phyloP scores from a whole-genome alignment of 2,329 filamentous ascomycete genomes.

The Chaetomium strumarium region DNA sequence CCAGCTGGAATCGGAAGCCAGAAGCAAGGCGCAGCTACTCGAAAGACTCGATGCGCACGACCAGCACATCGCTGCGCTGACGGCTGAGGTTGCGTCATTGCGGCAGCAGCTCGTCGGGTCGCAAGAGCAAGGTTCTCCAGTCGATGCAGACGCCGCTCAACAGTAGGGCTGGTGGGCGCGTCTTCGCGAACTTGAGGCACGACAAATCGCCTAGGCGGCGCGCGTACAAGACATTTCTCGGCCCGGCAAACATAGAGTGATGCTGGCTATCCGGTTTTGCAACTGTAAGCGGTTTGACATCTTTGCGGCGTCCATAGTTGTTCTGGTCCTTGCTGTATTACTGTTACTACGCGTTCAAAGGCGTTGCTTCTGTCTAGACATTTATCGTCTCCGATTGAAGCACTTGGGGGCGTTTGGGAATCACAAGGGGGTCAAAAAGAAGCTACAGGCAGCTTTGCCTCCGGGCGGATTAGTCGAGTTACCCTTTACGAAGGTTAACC shows the following conservation, averaged over 20 bases:
- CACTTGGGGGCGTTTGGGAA: too few species aligned
- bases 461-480: background rate
- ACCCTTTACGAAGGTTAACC: background rate
- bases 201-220: too few species aligned
- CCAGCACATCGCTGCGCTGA: conserved; percentile 20
- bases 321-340: too few species aligned
- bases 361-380: too few species aligned
- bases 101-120: conserved; percentile 16
- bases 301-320: too few species aligned
- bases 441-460: too few species aligned
- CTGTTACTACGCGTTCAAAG: too few species aligned
- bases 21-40: conserved; percentile 20
- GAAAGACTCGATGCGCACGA: conserved; percentile 24
- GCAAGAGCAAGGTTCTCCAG: conserved; percentile 1
- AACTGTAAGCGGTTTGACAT: too few species aligned
- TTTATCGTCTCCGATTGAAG: too few species aligned
- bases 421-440: too few species aligned
- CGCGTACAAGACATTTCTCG: too few species aligned
- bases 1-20: conserved; percentile 17
- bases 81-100: conserved; percentile 20
- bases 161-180: conserved; percentile 8
- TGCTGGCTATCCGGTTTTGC: background rate
- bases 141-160: conserved; percentile 2
- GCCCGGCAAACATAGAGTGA: background rate
- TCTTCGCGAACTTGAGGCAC: background rate